Evolutionary conservation across 805 yeast genomes (phyloP), one percentile per base, ranked within the genome.

Genomic region (Jamesozyma lodderae): DNA sequence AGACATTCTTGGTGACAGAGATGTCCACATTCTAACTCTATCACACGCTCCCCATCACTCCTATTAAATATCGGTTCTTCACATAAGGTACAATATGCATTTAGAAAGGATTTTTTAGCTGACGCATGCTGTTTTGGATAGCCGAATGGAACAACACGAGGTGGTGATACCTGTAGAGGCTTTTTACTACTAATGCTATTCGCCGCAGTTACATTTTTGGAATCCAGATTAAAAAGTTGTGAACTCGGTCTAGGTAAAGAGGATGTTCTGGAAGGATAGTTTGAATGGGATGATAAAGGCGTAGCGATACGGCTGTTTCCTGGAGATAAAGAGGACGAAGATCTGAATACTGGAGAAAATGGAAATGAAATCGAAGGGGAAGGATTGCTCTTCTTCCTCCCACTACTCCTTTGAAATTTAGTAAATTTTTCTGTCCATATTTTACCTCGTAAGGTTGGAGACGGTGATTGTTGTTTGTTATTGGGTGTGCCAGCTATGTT

Each of bases 1-100:
- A 77, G 62, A 51, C 86, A 79, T 39, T 75, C 74, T 36, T 74
- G 78, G 51, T 79, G 86, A 28, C 69, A 62, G 31, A 62, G 55
- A 51, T 78, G 82, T 1, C 69, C 72, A 57, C 86, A 79, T 28
- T 54, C 55, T 23, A 78, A 58, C 40, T 67, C 69, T 11, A 77
- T 55, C 2, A 75, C 54, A 32, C 60, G 64, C 46, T 69, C 79
- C 9, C 67, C 62, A 15, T 55, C 55, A 20, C 71, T 58, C 34
- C 69, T 70, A 21, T 68, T 64, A 14, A 65, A 63, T 4, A 77
- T 53, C 2, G 67, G 62, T 36, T 77, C 77, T 6, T 68, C 68
- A 51, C 86, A 79, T 13, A 78, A 41, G 10, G 61, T 51, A 33
- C 66, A 61, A 11, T 43, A 37, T 26, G 44, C 55, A 22, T 51